phyloP scores from a whole-genome alignment of 2,329 filamentous ascomycete species.

The Coniochaeta prunicola region DNA sequence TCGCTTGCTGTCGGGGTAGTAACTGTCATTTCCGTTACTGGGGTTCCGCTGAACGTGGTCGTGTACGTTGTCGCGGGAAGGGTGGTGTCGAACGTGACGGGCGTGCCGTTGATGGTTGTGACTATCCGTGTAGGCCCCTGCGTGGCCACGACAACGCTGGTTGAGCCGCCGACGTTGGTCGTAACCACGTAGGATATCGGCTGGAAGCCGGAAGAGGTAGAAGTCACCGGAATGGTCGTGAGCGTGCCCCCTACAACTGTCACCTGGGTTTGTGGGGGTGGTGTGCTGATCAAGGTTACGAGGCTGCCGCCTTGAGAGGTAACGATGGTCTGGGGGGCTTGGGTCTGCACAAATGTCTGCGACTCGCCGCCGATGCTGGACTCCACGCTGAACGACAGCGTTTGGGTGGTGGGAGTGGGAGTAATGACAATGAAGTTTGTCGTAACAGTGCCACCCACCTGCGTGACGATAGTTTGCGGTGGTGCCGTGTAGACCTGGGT shows the following conservation, averaged over 20 bases:
- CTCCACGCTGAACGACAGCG: conserved; percentile 9
- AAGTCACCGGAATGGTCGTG: conserved; percentile 12
- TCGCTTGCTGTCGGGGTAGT: conserved; percentile 18
- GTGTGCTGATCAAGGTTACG: conserved; percentile 6
- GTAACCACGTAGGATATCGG: conserved; percentile 16
- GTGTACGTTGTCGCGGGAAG: conserved; percentile 16
- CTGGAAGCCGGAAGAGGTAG: conserved; percentile 11
- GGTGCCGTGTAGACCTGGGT: conserved; percentile 12
- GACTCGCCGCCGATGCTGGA: not conserved
- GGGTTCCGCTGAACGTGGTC: conserved; percentile 17
- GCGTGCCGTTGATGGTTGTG: conserved; percentile 16
- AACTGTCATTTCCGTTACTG: conserved; percentile 15
- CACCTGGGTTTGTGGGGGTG: conserved; percentile 11
- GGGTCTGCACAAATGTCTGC: conserved; percentile 6
- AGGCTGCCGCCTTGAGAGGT: conserved; percentile 1
- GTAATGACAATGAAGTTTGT: conserved; percentile 7
- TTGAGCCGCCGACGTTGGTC: conserved; percentile 16
- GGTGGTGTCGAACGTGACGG: conserved; percentile 16
- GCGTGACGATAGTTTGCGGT: conserved; percentile 9
- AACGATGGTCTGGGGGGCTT: conserved; percentile 7
- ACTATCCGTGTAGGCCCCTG: conserved; percentile 15
- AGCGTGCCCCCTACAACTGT: conserved; percentile 10
- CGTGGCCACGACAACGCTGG: conserved; percentile 14
- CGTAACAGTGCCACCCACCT: conserved; percentile 9
- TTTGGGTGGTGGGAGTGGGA: conserved; percentile 6